Conservation (phyloP, 2,329 filamentous ascomycete species). For the Scedosporium minutisporum region DNA sequence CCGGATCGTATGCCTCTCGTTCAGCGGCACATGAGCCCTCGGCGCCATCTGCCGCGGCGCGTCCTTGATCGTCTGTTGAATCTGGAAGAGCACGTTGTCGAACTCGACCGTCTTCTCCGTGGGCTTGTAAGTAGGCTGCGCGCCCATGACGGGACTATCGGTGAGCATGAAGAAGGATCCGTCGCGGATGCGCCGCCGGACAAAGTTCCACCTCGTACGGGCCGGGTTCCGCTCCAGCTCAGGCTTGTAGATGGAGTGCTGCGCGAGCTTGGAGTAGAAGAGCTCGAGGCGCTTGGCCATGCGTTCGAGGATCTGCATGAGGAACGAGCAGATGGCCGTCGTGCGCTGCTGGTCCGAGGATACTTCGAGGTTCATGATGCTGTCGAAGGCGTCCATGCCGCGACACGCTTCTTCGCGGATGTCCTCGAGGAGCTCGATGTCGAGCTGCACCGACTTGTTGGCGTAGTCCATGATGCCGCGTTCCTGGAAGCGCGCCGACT, state of each 20-base stretch:
- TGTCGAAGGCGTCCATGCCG: conserved; percentile 46
- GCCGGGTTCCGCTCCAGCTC: conserved; percentile 43
- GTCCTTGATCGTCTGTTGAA: conserved; percentile 24
- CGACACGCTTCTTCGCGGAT: conserved; percentile 41
- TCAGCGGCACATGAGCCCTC: conserved; percentile 22
- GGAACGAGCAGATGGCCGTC: conserved; percentile 31
- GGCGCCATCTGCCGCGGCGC: conserved; percentile 7
- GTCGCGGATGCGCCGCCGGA: conserved; percentile 36
- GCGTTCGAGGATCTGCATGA: conserved; percentile 41
- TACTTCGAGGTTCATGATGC: conserved; percentile 30
- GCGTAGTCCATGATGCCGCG: conserved; percentile 42
- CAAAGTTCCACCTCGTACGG: conserved; percentile 39
- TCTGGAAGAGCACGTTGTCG: conserved; percentile 33
- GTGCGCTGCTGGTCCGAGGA: conserved; percentile 27
- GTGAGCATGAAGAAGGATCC: conserved; percentile 42
- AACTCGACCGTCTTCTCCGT: conserved; percentile 30
- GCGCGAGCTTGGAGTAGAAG: conserved; percentile 41
- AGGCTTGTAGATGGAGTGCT: conserved; percentile 38
- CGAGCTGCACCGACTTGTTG: conserved; percentile 35
- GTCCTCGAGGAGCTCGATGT: conserved; percentile 43
- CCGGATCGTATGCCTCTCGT: conserved; percentile 30
- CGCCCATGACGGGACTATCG: conserved; percentile 22
- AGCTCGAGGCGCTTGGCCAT: conserved; percentile 41
- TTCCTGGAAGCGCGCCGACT: conserved; percentile 39
- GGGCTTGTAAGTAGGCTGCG: conserved; percentile 16